phyloP scores from a whole-genome alignment of 2,329 filamentous ascomycete species.

The Plenodomus lindquistii region DNA sequence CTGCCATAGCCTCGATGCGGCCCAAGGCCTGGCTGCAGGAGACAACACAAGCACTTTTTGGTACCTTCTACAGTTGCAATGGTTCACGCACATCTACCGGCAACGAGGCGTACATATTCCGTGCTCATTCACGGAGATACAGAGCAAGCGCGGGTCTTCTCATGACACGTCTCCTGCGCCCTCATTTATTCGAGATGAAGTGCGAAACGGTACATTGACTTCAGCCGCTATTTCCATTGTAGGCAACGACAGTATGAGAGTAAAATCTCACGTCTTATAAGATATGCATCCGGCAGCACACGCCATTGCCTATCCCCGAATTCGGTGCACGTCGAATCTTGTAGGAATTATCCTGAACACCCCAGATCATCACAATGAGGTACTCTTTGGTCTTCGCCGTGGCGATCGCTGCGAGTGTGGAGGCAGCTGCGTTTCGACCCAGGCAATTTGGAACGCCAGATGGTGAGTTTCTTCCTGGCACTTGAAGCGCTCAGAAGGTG shows the following conservation, averaged over 20 bases:
- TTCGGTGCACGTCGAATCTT: conserved; percentile 5
- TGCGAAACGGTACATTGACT: conserved; percentile 19
- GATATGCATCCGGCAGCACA: background rate
- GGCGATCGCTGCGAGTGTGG: conserved; percentile 26
- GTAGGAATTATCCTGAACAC: background rate
- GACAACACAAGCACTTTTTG: conserved; percentile 7
- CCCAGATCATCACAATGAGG: conserved; percentile 26
- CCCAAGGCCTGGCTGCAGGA: conserved; percentile 16
- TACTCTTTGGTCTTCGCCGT: conserved; percentile 21
- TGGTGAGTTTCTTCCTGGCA: conserved; percentile 26
- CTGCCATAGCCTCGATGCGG: conserved; percentile 23
- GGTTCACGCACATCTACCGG: conserved; percentile 15
- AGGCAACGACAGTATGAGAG: conserved; percentile 1
- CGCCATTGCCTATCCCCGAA: conserved; percentile 4
- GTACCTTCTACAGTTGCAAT: conserved; percentile 4
- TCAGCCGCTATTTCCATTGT: conserved; percentile 9
- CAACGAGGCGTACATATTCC: conserved; percentile 13
- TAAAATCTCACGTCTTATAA: conserved; percentile 24
- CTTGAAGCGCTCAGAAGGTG: too few relatives aligned
- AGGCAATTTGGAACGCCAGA: conserved; percentile 28
- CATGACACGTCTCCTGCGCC: conserved; percentile 16
- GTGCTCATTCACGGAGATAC: conserved; percentile 19
- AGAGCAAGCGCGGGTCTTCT: conserved; percentile 20
- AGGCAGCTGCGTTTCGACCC: conserved; percentile 23
- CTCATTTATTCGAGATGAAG: conserved; percentile 37